Evolutionary conservation across 768 basidiomycete genomes (phyloP), one percentile per base, ranked within the genome.

Genomic region (Austroboletus festivus): DNA sequence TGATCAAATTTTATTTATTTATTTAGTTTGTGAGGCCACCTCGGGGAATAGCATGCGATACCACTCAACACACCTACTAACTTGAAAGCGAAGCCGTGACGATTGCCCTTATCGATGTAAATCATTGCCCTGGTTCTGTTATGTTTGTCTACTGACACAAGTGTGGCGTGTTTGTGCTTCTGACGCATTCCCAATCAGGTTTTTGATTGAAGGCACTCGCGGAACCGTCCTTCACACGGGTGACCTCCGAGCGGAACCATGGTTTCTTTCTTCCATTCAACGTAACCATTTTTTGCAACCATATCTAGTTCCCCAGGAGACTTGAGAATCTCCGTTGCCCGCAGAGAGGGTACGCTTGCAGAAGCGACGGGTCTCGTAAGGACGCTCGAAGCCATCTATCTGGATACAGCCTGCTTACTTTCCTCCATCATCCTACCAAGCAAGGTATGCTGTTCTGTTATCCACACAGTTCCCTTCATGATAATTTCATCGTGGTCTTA

Each of bases 111-210:
- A 66, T 96, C 8, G 89, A 94, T 59, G 94, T 94, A 0, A 96
- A 96, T 60, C 94, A 97, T 64, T 96, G 93, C 62, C 94, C 92
- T 11, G 94, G 94, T 0, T 86, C 93, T 0, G 85, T 92, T 34
- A 95, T 97, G 93, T 93, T 59, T 22, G 82, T 68, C 23, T 18
- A 11, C 2, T 10, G 3, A 30, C 15, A 6, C 16, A 1, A 4
- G 3, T 44, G n/a, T n/a, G n/a, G n/a, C n/a, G n/a, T 6, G 22
- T 21, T 28, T 6, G 28, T 9, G 12, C 12, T 33, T 9, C 30
- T 44, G 12, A 45, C 35, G 15, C 2, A 5, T 55, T 10, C 24
- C n/a, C n/a, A 38, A 6, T 48, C 54, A 95, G 93, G 87, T 95
- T 88, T 59, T 76, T 93, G 16, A 80, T 95, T 38, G 85, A 91